A percentile compares a stretch with the other conserved stretches of the same genome.
Conservation (phyloP, 208 protist species). For the Leishmania tropica region DNA sequence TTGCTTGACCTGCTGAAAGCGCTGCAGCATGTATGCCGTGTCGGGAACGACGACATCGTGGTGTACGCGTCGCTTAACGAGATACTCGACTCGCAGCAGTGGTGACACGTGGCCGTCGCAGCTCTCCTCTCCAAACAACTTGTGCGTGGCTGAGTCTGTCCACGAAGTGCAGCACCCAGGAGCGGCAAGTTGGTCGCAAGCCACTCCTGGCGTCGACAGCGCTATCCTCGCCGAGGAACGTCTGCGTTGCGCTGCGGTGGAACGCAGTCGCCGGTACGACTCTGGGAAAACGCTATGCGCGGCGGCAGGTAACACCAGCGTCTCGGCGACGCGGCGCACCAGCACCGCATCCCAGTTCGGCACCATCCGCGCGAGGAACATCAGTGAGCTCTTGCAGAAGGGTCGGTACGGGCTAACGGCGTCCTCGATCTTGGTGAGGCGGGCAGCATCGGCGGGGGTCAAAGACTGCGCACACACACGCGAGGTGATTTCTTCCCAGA, state of each 20-base stretch:
- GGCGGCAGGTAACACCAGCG: slow-evolving; percentile 57
- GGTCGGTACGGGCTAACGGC: slow-evolving; percentile 37
- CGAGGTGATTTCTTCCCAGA: slow-evolving; percentile 25
- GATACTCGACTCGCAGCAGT: slow-evolving; percentile 35
- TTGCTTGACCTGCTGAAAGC: slow-evolving; percentile 67
- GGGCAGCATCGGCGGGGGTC: slow-evolving; percentile 28
- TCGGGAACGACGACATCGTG: slow-evolving; percentile 82
- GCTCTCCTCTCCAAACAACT: slow-evolving; percentile 18
- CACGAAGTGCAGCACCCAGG: slow-evolving; percentile 20
- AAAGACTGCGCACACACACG: background rate
- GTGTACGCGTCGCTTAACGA: slow-evolving; percentile 50
- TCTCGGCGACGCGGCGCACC: slow-evolving; percentile 50
- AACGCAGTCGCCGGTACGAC: slow-evolving; percentile 5
- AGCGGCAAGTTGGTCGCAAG: background rate
- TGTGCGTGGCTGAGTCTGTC: slow-evolving; percentile 27
- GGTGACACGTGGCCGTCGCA: slow-evolving; percentile 7
- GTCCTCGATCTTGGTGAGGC: slow-evolving; percentile 42
- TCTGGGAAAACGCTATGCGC: slow-evolving; percentile 67
- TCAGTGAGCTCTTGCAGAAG: slow-evolving; percentile 47
- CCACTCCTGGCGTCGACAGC: background rate
- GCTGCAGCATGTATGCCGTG: slow-evolving; percentile 45
- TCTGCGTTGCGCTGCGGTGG: background rate
- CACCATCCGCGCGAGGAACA: slow-evolving; percentile 50
- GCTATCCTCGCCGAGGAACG: background rate
- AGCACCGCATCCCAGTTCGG: slow-evolving; percentile 68